phyloP scores from a whole-genome alignment of 345 rosid genomes.

The Pistacia atlantica region DNA sequence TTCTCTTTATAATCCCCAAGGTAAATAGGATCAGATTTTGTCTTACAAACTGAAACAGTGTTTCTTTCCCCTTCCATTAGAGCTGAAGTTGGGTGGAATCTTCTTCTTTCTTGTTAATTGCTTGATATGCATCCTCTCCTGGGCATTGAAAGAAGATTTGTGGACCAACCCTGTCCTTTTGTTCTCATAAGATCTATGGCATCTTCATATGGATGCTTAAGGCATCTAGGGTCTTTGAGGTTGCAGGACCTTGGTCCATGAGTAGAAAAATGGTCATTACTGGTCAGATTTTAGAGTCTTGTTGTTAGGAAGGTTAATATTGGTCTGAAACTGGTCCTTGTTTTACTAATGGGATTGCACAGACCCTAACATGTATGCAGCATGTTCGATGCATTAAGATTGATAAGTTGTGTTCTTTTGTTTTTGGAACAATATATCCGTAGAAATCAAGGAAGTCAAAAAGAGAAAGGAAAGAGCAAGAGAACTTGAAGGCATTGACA shows the following conservation, averaged over 20 bases:
- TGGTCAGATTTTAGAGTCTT: slow-evolving; percentile 1
- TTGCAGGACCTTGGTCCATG: background rate
- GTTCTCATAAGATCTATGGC: background rate
- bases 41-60: no score
- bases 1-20: background rate
- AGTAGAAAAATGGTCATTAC: background rate
- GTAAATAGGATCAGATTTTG: no score
- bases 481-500: slow-evolving; percentile 93
- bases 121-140: no score
- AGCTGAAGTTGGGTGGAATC: no score
- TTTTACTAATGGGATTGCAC: background rate
- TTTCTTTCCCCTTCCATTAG: no score
- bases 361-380: background rate
- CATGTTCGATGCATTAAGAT: background rate
- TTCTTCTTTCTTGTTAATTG: no score
- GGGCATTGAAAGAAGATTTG: no score
- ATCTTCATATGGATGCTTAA: background rate
- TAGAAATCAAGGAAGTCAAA: slow-evolving; percentile 89
- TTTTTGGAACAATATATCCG: slow-evolving; percentile 12
- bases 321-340: background rate
- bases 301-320: background rate
- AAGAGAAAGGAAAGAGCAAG: slow-evolving; percentile 67
- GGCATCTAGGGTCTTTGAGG: background rate
- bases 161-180: no score
- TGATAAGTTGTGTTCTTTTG: background rate